Percentiles rank a stretch among this genome's conserved stretches.
Evolutionary conservation across 768 basidiomycete genomes (phyloP).

Genomic region (Lactifluus echinatus): DNA sequence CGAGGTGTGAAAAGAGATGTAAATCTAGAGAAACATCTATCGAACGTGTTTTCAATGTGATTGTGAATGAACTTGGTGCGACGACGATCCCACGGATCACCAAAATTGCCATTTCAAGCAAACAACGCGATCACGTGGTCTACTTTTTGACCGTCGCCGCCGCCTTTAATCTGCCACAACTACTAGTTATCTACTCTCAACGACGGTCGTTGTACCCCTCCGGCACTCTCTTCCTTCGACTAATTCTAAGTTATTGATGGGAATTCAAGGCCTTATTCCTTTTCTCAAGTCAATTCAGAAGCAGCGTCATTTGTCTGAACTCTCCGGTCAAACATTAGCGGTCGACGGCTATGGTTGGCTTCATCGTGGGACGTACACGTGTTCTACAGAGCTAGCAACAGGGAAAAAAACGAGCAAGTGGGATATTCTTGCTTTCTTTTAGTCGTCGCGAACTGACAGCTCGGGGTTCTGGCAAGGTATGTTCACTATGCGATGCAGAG

Average conservation of each 20-base stretch:
- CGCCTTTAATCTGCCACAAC: neutral
- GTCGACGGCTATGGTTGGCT: slow-evolving; percentile 96
- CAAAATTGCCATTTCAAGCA: neutral
- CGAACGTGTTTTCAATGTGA: neutral
- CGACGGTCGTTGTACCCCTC: neutral
- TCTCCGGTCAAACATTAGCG: slow-evolving; percentile 75
- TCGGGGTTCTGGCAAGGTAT: slow-evolving; percentile 47
- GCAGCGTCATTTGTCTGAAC: slow-evolving; percentile 69
- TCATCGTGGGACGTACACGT: slow-evolving; percentile 81
- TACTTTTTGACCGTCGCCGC: neutral
- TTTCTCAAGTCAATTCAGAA: slow-evolving; percentile 86
- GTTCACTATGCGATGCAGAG: slow-evolving; percentile 95
- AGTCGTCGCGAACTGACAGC: neutral
- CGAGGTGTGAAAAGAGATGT: neutral
- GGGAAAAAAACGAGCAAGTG: slow-evolving; percentile 79
- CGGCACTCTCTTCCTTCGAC: neutral
- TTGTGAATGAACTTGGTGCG: neutral
- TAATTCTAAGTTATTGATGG: slow-evolving; percentile 45
- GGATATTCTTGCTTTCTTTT: slow-evolving; percentile 12
- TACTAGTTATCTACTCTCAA: neutral
- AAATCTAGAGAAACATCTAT: neutral
- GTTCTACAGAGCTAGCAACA: slow-evolving; percentile 83
- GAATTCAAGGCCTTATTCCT: slow-evolving; percentile 84
- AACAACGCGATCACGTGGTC: slow-evolving; percentile 9
- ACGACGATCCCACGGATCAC: neutral